Base-by-base conservation (phyloP, 345 rosid genomes). In the Eucalyptus grandis region DNA sequence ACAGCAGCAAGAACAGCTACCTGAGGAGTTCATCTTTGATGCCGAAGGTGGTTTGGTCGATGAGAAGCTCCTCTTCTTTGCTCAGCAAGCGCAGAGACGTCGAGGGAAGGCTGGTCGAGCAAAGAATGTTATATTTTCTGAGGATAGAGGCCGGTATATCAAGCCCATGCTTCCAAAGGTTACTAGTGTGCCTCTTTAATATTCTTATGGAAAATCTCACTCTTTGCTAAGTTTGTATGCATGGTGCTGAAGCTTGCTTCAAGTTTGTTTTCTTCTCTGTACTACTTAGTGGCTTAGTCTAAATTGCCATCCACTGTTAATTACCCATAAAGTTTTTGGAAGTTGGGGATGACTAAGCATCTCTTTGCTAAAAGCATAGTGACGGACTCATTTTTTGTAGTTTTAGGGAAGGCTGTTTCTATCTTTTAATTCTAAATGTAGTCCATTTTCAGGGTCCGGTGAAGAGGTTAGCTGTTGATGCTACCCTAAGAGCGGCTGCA, bases 81-180 rank as follows among this genome's bases (percentile, higher is more conserved):
- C 98, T 89, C 99, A 97, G 92, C 99, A 98, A 95, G 98, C 97
- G 54, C 99, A 95, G 91, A 96, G 96, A 92, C 97, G 96, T 49
- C 82, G 87, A 88, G 99, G 99, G 50, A 96, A 95, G 94, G 99
- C 99, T 92, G 99, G 99, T 89, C 96, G 99, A 96, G 99, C 99
- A 30, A 97, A 98, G 93, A 98, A 98, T 93, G 95, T 96, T 89
- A 98, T 98, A 88, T 97, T 96, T 91, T 98, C 99, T 6, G 99
- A 98, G 96, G 99, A 98, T 87, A 95, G 99, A 93, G 99, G 99
- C 85, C 97, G 98, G 90, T 98, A 98, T 91, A 95, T 97, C 81
- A 98, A 98, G 94, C 98, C 99, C 91, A 98, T 98, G 98, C 96
- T 98, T 88, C 99, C 99, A 49, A 98, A 97, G 99, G 99, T 97